Conservation (phyloP, 106 monocot genomes). For the Triglochin maritima region DNA sequence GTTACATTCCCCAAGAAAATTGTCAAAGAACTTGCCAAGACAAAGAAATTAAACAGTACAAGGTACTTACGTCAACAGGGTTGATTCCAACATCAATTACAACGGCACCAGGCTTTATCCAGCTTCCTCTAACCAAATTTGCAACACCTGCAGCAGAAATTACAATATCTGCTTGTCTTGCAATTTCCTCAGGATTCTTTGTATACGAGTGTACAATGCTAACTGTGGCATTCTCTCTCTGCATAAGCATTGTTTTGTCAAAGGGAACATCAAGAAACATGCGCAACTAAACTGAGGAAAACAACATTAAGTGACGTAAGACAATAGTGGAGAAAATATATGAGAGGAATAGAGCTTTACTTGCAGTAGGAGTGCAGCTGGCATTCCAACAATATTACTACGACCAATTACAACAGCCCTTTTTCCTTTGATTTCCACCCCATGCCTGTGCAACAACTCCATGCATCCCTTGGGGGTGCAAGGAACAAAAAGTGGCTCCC, state of each 20-base stretch:
- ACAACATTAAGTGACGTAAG: background rate
- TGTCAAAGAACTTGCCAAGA: too few relatives aligned
- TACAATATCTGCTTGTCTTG: conserved; percentile 83
- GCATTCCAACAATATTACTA: conserved; percentile 97
- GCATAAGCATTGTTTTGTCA: background rate
- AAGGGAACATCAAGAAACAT: background rate
- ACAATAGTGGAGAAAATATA: background rate
- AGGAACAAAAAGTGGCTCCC: conserved; percentile 86
- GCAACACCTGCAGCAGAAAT: conserved; percentile 81
- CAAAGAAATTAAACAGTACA: too few relatives aligned
- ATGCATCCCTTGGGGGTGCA: conserved; percentile 99
- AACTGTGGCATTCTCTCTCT: conserved; percentile 88
- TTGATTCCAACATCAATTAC: conserved; percentile 96
- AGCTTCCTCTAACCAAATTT: conserved; percentile 76
- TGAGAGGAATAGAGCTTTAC: conserved; percentile 19
- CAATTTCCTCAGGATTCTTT: conserved; percentile 79
- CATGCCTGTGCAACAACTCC: conserved; percentile 64
- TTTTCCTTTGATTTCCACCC: conserved; percentile 74
- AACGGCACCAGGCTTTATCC: conserved; percentile 95
- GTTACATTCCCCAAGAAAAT: too few relatives aligned
- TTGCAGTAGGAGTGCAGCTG: conserved; percentile 75
- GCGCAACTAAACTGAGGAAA: conserved; percentile 5
- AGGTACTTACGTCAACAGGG: conserved; percentile 66
- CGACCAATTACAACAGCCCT: conserved; percentile 90
- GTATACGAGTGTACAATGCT: conserved; percentile 85